phyloP scores from a whole-genome alignment of 176 grass and related monocot genomes.

The Hyparrhenia diplandra region DNA sequence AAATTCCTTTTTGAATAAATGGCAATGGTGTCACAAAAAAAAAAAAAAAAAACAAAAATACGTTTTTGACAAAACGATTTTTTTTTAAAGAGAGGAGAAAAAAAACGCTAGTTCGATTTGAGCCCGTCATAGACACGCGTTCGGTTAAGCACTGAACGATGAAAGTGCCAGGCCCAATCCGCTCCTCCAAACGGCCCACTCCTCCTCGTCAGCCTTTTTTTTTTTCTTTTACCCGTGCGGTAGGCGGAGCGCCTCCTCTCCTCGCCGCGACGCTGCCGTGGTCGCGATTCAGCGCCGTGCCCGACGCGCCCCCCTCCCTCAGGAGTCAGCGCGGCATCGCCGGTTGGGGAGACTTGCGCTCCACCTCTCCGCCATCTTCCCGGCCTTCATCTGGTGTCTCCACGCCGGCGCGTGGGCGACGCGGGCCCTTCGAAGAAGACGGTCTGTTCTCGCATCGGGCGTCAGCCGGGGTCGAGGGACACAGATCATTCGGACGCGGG shows the following conservation, averaged over 20 bases:
- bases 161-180: background rate
- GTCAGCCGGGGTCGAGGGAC: background rate
- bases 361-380: background rate
- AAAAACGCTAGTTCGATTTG: too few species aligned
- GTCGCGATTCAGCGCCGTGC: conserved; percentile 3
- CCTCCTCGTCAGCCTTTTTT: background rate
- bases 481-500: background rate
- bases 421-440: background rate
- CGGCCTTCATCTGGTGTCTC: background rate
- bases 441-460: background rate
- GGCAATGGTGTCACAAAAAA: too few species aligned
- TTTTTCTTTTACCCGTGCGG: background rate
- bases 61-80: too few species aligned
- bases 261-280: background rate
- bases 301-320: background rate
- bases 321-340: background rate
- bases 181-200: background rate
- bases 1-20: too few species aligned
- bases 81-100: too few species aligned
- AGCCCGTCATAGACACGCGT: too few species aligned
- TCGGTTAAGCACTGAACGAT: background rate
- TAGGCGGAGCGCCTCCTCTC: background rate
- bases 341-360: background rate
- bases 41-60: too few species aligned
- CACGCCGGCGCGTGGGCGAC: background rate